phyloP scores from a whole-genome alignment of 2,329 filamentous ascomycete species.

The Phialemonium atrogriseum region DNA sequence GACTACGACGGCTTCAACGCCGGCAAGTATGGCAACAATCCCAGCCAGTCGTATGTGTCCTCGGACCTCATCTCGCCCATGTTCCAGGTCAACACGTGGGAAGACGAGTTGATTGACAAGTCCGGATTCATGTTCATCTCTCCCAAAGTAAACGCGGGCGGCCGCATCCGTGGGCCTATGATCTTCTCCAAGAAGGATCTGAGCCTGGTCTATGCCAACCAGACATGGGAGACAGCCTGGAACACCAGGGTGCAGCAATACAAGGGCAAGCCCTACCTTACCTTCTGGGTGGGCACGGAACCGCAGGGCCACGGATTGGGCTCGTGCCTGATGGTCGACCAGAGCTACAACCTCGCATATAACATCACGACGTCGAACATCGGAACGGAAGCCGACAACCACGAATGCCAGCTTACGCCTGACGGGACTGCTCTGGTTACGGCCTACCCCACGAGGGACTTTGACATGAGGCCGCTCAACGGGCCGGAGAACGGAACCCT shows the following conservation, averaged over 20 bases:
- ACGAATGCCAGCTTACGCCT: conserved; percentile 31
- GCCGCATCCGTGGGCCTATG: conserved; percentile 25
- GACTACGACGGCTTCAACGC: conserved; percentile 19
- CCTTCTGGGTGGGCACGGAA: conserved; percentile 13
- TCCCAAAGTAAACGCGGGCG: conserved; percentile 12
- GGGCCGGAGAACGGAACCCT: conserved; percentile 10
- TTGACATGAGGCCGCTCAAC: conserved; percentile 17
- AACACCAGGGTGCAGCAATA: conserved; percentile 16
- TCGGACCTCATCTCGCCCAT: conserved; percentile 23
- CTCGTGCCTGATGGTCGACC: conserved; percentile 3
- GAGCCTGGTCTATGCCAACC: conserved; percentile 28
- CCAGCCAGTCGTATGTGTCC: conserved; percentile 24
- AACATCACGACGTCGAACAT: conserved; percentile 4
- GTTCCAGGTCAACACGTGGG: conserved; percentile 24
- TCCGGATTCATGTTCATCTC: conserved; percentile 25
- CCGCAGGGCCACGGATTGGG: conserved; percentile 9
- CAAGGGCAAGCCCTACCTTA: conserved; percentile 9
- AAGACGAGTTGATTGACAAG: conserved; percentile 16
- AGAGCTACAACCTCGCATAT: conserved; percentile 6
- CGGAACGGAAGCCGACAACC: conserved; percentile 11
- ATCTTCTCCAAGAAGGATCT: conserved; percentile 25
- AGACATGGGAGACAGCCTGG: conserved; percentile 19
- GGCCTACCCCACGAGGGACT: conserved; percentile 21
- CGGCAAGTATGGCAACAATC: conserved; percentile 17
- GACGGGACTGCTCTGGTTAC: conserved; percentile 31